Conservation (phyloP, 495 filamentous ascomycete genomes). For the Cercophora samala region DNA sequence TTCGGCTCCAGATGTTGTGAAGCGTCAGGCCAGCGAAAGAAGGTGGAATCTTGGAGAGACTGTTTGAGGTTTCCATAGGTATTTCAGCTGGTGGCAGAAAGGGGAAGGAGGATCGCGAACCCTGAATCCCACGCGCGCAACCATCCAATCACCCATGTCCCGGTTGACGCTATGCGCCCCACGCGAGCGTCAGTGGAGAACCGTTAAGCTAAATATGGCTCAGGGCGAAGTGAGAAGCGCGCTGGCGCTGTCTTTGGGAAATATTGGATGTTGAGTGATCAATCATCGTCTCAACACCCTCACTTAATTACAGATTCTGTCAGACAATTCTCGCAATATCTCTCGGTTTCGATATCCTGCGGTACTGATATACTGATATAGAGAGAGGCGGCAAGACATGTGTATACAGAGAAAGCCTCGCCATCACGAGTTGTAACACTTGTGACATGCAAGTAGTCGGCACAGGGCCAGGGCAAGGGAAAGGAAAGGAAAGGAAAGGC, state of each 20-base stretch:
- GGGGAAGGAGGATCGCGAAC: constrained; percentile 12
- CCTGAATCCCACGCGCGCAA: neutral
- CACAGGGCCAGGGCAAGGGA: neutral
- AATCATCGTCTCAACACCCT: neutral
- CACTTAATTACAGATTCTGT: neutral
- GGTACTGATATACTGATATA: neutral
- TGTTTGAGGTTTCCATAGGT: neutral
- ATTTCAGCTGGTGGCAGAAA: constrained; percentile 11
- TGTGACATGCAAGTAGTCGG: neutral
- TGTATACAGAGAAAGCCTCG: constrained; percentile 3
- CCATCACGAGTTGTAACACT: constrained; percentile 1
- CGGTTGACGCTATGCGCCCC: constrained; percentile 7
- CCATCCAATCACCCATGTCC: constrained; percentile 1
- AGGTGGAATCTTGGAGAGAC: no score
- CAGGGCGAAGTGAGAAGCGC: constrained; percentile 1
- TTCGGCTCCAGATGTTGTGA: neutral
- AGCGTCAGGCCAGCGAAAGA: neutral
- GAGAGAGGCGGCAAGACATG: neutral
- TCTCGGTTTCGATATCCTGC: neutral
- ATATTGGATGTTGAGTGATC: neutral
- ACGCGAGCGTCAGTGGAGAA: neutral
- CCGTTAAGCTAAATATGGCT: constrained; percentile 4
- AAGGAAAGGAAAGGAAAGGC: neutral
- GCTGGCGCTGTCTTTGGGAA: neutral
- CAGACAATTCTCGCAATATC: neutral